phyloP scores from a whole-genome alignment of 1,284 basidiomycete species.

The Schizopora paradoxa region DNA sequence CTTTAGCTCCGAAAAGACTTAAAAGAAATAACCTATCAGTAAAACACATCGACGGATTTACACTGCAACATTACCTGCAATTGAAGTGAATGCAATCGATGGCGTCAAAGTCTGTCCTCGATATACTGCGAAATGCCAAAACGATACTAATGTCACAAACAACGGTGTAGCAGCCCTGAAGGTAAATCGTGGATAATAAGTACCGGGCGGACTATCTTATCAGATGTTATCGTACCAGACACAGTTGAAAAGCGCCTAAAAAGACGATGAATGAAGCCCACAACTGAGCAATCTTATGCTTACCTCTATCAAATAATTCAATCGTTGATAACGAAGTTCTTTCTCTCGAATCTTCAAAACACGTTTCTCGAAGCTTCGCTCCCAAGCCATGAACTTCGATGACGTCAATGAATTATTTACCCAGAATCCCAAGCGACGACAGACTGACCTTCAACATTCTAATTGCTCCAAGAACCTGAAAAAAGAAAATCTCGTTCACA shows the following conservation, averaged over 20 bases:
- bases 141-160: slow-evolving; percentile 70
- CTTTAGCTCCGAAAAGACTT: slow-evolving; percentile 85
- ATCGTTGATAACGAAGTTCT: slow-evolving; percentile 78
- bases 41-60: slow-evolving; percentile 8
- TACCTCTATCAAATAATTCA: slow-evolving; percentile 85
- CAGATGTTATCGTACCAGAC: slow-evolving; percentile 56
- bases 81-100: slow-evolving; percentile 79
- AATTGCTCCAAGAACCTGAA: slow-evolving; percentile 75
- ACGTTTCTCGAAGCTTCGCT: slow-evolving; percentile 79
- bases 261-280: background rate
- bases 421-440: background rate
- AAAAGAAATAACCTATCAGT: slow-evolving; percentile 17
- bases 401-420: background rate
- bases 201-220: slow-evolving; percentile 6
- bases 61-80: background rate
- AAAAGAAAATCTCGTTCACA: background rate
- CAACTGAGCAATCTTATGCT: slow-evolving; percentile 6
- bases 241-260: slow-evolving; percentile 64
- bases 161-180: slow-evolving; percentile 68
- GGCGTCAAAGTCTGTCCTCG: slow-evolving; percentile 70
- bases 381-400: slow-evolving; percentile 98
- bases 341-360: slow-evolving; percentile 71
- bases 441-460: slow-evolving; percentile 80
- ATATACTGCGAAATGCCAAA: slow-evolving; percentile 79
- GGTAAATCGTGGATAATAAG: too few relatives aligned